Conservation (phyloP, 371 early-diverging fungal species). For the Rhizopus stolonifer region DNA sequence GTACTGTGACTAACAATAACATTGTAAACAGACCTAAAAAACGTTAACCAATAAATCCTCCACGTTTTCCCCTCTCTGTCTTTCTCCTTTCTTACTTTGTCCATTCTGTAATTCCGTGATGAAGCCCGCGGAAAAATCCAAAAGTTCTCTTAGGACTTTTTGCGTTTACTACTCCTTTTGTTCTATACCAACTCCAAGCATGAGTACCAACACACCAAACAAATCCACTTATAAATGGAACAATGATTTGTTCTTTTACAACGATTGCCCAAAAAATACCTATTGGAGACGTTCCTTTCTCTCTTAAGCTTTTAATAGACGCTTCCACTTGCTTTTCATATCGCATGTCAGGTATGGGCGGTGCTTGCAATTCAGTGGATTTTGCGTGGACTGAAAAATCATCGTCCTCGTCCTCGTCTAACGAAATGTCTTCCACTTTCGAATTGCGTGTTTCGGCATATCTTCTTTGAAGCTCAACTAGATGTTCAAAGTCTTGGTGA, state of each 20-base stretch:
- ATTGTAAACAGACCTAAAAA: conserved; percentile 8
- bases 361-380: conserved; percentile 18
- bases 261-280: conserved; percentile 40
- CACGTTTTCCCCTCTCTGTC: neutral
- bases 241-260: conserved; percentile 42
- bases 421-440: conserved; percentile 11
- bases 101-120: conserved; percentile 32
- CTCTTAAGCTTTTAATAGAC: conserved; percentile 26
- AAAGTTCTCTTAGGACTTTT: conserved; percentile 11
- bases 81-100: conserved; percentile 29
- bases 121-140: conserved; percentile 29
- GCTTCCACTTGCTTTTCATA: conserved; percentile 45
- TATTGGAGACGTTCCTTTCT: conserved; percentile 25
- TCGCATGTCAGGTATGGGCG: conserved; percentile 49
- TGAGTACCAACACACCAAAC: conserved; percentile 37
- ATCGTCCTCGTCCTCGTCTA: conserved; percentile 22
- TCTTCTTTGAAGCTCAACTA: conserved; percentile 33
- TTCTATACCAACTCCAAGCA: conserved; percentile 45
- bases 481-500: conserved; percentile 26
- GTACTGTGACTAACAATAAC: conserved; percentile 2
- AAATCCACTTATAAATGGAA: conserved; percentile 49
- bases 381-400: conserved; percentile 19
- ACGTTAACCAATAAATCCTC: neutral
- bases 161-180: conserved; percentile 21
- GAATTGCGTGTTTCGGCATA: conserved; percentile 24